Conservation (phyloP, 306 rosid species). For the Medicago truncatula region MtrunA17r5.0-ANR NC_053046.1:8231501-8232000, state of each 20-base stretch:
- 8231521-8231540: constrained; percentile 27
- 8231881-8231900: constrained; percentile 68
- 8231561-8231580: constrained; percentile 62
- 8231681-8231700: constrained; percentile 75
- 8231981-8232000: constrained; percentile 67
- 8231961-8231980: constrained; percentile 75
- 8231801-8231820: constrained; percentile 65
- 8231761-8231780: constrained; percentile 87
- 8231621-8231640: constrained; percentile 50
- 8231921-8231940: constrained; percentile 63
- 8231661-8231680: constrained; percentile 82
- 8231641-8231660: constrained; percentile 73
- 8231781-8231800: constrained; percentile 58
- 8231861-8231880: constrained; percentile 61
- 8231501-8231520: constrained; percentile 48
- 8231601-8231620: constrained; percentile 53
- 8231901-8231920: constrained; percentile 63
- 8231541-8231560: neutral
- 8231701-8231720: constrained; percentile 58
- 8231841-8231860: constrained; percentile 68
- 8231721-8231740: constrained; percentile 61
- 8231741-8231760: constrained; percentile 67
- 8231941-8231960: constrained; percentile 53
- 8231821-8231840: constrained; percentile 72
- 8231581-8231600: constrained; percentile 60